Evolutionary conservation across 306 rosid species (phyloP), one percentile per base, ranked within the genome.

Genomic region (Cicer pinnatifidum): DNA sequence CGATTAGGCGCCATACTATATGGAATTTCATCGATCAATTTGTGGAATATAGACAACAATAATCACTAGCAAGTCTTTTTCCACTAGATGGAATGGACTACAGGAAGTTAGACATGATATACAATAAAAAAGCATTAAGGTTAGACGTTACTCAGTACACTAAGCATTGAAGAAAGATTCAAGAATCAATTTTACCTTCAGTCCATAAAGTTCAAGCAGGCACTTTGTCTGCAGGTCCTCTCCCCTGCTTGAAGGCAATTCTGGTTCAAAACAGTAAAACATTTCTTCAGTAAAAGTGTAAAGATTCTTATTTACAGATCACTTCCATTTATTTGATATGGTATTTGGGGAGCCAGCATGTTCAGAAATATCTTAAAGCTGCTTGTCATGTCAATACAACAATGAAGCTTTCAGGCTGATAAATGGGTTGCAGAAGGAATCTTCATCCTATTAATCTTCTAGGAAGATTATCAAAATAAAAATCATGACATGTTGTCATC

Each of bases 181-280:
- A 65, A 46, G 83, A 50, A 57, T 82, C 82, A 81, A 73, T 78
- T 80, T 83, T 90, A 95, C 99, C 99, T 95, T 91, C 74, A 95
- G 80, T 65, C 97, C 99, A 86, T 89, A 92, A 62, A 92, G 86
- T 75, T 95, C 99, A 79, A 90, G 89, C 81, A 95, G 85, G 89
- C 97, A 92, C 86, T 87, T 95, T 40, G 93, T 85, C 91, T 95
- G 97, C 84, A 95, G 81, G 77, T 92, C 96, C 75, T 95, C 99
- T 63, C 97, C 99, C 84, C 91, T 87, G 75, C 82, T 92, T 80
- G 99, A 88, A 76, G 99, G 99, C 82, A 95, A 85, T 75, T 82
- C 97, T 95, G 89, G 75, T 81, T 84, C 73, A 78, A 84, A 83
- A 84, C 50, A 85, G 45, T 43, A 75, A 40, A 19, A 28, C 48